Percentiles rank a stretch among this genome's conserved stretches.
Evolutionary conservation across 2,329 filamentous ascomycete genomes (phyloP).

Genomic region (Botryotinia calthae): DNA sequence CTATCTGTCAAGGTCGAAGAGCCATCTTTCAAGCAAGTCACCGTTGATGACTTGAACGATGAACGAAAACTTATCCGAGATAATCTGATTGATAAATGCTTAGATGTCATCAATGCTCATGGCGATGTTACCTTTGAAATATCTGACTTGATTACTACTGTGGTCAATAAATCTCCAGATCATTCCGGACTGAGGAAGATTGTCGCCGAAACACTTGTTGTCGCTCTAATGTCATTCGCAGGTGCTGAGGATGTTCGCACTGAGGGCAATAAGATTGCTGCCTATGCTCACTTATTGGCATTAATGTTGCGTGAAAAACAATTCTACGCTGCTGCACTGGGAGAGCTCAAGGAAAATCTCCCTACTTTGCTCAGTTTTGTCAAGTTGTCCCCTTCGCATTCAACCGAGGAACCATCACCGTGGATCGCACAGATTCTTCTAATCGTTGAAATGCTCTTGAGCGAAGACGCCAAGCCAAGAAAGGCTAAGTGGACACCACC

Average conservation of each 20-base stretch:
- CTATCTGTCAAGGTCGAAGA: slow-evolving; percentile 20
- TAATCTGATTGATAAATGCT: slow-evolving; percentile 81
- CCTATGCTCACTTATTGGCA: slow-evolving; percentile 88
- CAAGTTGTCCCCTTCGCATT: slow-evolving; percentile 62
- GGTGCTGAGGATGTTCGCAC: slow-evolving; percentile 54
- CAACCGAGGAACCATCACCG: slow-evolving; percentile 75
- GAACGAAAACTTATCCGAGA: slow-evolving; percentile 70
- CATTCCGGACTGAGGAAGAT: slow-evolving; percentile 60
- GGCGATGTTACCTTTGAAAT: slow-evolving; percentile 88
- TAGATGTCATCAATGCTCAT: slow-evolving; percentile 87
- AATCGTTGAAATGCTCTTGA: slow-evolving; percentile 85
- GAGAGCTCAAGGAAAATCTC: slow-evolving; percentile 74
- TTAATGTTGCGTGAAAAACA: slow-evolving; percentile 77
- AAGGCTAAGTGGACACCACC: slow-evolving; percentile 69
- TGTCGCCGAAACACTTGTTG: slow-evolving; percentile 77
- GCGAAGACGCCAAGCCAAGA: slow-evolving; percentile 79
- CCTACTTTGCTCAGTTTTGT: slow-evolving; percentile 75
- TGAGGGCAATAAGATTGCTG: slow-evolving; percentile 66
- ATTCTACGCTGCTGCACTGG: slow-evolving; percentile 76
- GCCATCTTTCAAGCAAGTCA: slow-evolving; percentile 42
- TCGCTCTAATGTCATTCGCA: slow-evolving; percentile 72
- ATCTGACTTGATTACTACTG: slow-evolving; percentile 77
- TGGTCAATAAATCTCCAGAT: slow-evolving; percentile 60
- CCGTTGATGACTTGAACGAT: slow-evolving; percentile 76
- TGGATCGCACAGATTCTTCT: slow-evolving; percentile 92